Percentiles rank a stretch among this genome's conserved stretches.
These are phyloP conservation scores for Lachnellula subtilissima DNA, from an alignment of 2,329 filamentous ascomycete genomes.

Conservation along the genomic window DNA sequence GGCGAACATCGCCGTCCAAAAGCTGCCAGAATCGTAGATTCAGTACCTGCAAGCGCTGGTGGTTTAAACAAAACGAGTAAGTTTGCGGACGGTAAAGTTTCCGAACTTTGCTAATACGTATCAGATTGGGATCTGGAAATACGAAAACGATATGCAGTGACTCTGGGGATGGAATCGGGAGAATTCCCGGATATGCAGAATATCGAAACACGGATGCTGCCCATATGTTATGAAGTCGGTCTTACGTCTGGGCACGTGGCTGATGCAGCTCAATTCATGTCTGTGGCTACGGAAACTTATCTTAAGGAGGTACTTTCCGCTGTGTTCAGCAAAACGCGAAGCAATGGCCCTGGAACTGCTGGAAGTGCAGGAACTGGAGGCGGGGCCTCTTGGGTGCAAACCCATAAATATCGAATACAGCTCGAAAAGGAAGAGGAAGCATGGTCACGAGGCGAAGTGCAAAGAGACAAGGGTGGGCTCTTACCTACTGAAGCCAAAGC, in stretches of 20 bases:
- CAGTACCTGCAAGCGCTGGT: constrained; percentile 64
- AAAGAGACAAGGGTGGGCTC: constrained; percentile 69
- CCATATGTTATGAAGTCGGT: constrained; percentile 63
- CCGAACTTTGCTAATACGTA: constrained; percentile 3
- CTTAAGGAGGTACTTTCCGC: constrained; percentile 62
- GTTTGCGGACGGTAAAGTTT: constrained; percentile 46
- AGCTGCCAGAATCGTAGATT: constrained; percentile 45
- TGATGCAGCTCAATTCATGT: constrained; percentile 60
- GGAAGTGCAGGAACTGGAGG: constrained; percentile 59
- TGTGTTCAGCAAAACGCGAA: constrained; percentile 59
- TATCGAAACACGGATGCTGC: constrained; percentile 61
- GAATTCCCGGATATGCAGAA: constrained; percentile 63
- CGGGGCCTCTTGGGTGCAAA: constrained; percentile 69
- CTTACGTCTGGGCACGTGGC: constrained; percentile 53
- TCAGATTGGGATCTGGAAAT: constrained; percentile 63
- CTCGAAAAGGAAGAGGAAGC: constrained; percentile 72
- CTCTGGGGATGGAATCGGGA: constrained; percentile 61
- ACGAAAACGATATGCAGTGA: constrained; percentile 59
- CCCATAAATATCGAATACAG: constrained; percentile 70
- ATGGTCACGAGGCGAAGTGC: constrained; percentile 66
- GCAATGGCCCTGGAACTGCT: constrained; percentile 59
- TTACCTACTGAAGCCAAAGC: constrained; percentile 78
- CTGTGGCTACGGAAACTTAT: constrained; percentile 60
- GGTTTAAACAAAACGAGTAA: constrained; percentile 70
- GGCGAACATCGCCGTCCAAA: constrained; percentile 33